These are phyloP conservation scores for Botrytis byssoidea DNA, from an alignment of 2,329 filamentous ascomycete genomes.

Conservation along the genomic window DNA sequence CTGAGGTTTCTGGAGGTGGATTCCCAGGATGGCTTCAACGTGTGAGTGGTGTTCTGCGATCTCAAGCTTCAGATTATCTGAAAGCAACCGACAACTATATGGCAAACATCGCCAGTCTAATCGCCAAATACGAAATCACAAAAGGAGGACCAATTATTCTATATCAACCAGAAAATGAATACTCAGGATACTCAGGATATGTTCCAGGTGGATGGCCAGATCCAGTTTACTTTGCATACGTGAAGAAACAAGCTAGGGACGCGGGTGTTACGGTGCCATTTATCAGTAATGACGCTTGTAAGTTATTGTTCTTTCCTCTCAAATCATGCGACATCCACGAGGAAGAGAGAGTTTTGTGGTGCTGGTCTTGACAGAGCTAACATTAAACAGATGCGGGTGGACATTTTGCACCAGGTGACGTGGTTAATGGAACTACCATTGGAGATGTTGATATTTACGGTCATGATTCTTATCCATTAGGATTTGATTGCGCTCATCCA, in stretches of 20 bases:
- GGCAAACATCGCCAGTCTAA: constrained; percentile 57
- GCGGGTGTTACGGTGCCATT: constrained; percentile 72
- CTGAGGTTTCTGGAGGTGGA: constrained; percentile 72
- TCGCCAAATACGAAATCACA: constrained; percentile 76
- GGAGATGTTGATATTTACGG: constrained; percentile 41
- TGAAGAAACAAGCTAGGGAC: constrained; percentile 65
- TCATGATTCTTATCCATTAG: constrained; percentile 46
- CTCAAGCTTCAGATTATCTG: constrained; percentile 59
- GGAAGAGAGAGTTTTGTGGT: background rate
- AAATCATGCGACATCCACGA: background rate
- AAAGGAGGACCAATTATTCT: constrained; percentile 79
- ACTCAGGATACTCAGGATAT: constrained; percentile 52
- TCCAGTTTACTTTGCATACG: constrained; percentile 65
- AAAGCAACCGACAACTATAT: constrained; percentile 63
- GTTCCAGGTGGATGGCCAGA: constrained; percentile 59
- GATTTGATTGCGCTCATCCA: constrained; percentile 48
- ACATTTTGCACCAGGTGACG: constrained; percentile 35
- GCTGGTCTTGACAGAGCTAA: constrained; percentile 13
- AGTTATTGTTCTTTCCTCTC: constrained; percentile 16
- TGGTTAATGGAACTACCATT: constrained; percentile 33
- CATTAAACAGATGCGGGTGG: constrained; percentile 27
- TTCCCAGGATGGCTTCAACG: constrained; percentile 79
- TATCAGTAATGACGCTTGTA: constrained; percentile 68
- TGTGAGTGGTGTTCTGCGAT: constrained; percentile 62
- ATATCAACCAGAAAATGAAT: constrained; percentile 81